Conservation (phyloP, 805 yeast genomes). For the Henningerozyma blattae region DNA sequence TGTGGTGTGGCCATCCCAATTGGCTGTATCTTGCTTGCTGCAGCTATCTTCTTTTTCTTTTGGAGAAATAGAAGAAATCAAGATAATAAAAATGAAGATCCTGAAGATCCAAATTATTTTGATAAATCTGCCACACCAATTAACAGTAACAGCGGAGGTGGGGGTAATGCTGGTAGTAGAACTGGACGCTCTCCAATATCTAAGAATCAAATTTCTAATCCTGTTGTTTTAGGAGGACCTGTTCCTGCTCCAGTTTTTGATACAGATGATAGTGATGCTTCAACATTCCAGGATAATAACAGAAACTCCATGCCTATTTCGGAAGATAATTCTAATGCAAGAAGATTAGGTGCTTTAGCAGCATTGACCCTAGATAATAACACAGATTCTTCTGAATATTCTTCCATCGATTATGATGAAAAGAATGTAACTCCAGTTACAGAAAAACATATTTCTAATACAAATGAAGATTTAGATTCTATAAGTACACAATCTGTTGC, state of each 20-base stretch:
- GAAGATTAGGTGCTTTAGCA: constrained; percentile 38
- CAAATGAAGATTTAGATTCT: too few relatives aligned
- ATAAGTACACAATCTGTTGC: too few relatives aligned
- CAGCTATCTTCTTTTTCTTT: constrained; percentile 43
- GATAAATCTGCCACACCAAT: constrained; percentile 8
- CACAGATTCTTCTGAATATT: constrained; percentile 42
- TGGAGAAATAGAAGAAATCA: constrained; percentile 38
- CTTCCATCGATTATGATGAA: constrained; percentile 30
- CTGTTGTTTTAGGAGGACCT: too few relatives aligned
- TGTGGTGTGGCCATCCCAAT: constrained; percentile 81
- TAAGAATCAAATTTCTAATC: too few relatives aligned
- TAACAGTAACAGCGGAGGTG: background rate
- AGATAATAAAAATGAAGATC: constrained; percentile 17
- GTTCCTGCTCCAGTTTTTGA: too few relatives aligned
- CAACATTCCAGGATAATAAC: too few relatives aligned
- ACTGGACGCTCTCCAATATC: constrained; percentile 18
- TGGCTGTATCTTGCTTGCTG: constrained; percentile 34
- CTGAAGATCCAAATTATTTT: constrained; percentile 11
- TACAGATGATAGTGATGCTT: too few relatives aligned
- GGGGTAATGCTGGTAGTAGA: constrained; percentile 23
- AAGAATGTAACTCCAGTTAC: too few relatives aligned
- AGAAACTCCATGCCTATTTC: too few relatives aligned
- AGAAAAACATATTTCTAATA: too few relatives aligned
- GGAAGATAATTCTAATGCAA: constrained; percentile 16
- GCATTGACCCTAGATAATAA: constrained; percentile 39